Conservation (phyloP, 805 yeast species). For the Yamadazyma laniorum region DNA sequence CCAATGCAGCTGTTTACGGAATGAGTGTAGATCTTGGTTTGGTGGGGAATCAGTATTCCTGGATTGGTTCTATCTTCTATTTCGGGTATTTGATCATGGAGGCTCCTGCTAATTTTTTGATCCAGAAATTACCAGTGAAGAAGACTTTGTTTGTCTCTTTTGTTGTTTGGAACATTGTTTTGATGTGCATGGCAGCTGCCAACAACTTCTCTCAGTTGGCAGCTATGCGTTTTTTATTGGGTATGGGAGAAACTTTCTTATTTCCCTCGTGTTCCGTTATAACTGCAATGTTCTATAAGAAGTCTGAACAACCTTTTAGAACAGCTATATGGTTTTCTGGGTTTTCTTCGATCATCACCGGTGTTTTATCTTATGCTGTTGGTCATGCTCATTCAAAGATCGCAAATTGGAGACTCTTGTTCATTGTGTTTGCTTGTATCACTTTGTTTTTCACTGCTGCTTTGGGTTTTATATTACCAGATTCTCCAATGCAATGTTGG, state of each 20-base stretch:
- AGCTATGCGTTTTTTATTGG: conserved; percentile 21
- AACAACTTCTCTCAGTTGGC: conserved; percentile 37
- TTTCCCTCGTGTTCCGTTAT: conserved; percentile 38
- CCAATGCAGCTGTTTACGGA: conserved; percentile 33
- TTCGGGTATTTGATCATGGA: conserved; percentile 32
- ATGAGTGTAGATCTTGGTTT: conserved; percentile 28
- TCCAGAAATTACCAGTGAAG: conserved; percentile 36
- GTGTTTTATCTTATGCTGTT: conserved; percentile 31
- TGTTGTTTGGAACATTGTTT: conserved; percentile 34
- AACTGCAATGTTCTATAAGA: conserved; percentile 24
- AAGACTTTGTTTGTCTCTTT: conserved; percentile 31
- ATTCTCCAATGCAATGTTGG: conserved; percentile 34
- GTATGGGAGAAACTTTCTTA: conserved; percentile 24
- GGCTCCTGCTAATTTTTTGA: conserved; percentile 36
- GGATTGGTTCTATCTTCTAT: conserved; percentile 55
- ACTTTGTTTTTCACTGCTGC: conserved; percentile 52
- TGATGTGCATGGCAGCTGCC: conserved; percentile 49
- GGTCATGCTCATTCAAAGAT: conserved; percentile 36
- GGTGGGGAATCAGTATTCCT: conserved; percentile 26
- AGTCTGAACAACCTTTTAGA: conserved; percentile 21
- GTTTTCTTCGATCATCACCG: conserved; percentile 50
- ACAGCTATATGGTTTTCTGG: conserved; percentile 38
- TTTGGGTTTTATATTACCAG: conserved; percentile 44
- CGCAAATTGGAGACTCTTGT: conserved; percentile 60
- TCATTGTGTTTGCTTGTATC: conserved; percentile 55